Evolutionary conservation across 495 filamentous ascomycete genomes (phyloP), one percentile per base, ranked within the genome.

Genomic region (Acidiella bohemica): DNA sequence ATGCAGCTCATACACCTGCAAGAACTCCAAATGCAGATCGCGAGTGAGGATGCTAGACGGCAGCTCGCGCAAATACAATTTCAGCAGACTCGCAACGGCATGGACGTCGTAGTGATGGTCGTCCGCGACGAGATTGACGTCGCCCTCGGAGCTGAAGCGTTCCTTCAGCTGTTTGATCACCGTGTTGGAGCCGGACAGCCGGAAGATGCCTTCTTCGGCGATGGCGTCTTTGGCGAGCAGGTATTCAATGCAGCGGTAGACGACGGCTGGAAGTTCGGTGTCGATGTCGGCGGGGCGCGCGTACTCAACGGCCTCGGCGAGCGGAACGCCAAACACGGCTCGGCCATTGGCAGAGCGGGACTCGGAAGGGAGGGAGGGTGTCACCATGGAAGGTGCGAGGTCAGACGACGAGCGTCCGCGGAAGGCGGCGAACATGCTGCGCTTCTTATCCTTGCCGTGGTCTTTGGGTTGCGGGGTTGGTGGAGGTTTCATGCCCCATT

Each of bases 221-320:
- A 79, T 70, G 27, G 88, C 92, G 39, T 80, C 75, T 61, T 93
- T 85, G 11, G 76, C 70, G 35, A 82, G 77, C 18, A 97, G 70
- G 58, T 94, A 97, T 56, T 96, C 84, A 46, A 97, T 81, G 51
- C 87, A 95, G 31, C 90, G 81, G 64, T 93, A 96, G 29, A 95
- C 86, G 1, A 96, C 90, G n/a, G 92, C 84, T 6, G 90, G 90
- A 24, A 97, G 65, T 32, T 79, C 74, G 14, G 80, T 74, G 36
- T 66, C 66, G 14, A 81, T 64, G 41, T 81, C 84, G 29, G 68
- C 57, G 5, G 88, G 88, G 11, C 72, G 67, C 46, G 79, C 83
- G 53, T 71, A 80, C 49, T 81, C 70, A 4, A 93, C 87, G 25
- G 90, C 90, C 51, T 97, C 88, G 4, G 75, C 74, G 24, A 97